Conservation (phyloP, 2,329 filamentous ascomycete genomes). For the Xylogone sp. region DNA sequence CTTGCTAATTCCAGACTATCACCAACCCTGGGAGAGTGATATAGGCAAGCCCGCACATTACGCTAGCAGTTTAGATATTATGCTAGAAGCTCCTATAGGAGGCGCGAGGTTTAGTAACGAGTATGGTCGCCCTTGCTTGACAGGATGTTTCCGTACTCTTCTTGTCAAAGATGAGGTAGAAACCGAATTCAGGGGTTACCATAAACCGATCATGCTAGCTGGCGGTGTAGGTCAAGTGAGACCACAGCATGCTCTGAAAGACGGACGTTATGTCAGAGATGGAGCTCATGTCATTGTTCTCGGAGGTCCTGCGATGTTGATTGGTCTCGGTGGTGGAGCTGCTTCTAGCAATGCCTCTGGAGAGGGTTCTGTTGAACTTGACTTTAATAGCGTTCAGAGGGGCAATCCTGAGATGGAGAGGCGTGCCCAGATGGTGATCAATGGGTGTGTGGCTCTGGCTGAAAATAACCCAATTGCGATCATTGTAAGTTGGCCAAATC, state of each 20-base stretch:
- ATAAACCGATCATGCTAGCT: constrained; percentile 98
- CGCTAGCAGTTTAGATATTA: constrained; percentile 91
- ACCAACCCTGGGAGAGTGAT: constrained; percentile 85
- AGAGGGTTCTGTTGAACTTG: constrained; percentile 84
- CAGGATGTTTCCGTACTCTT: constrained; percentile 89
- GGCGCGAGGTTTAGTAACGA: constrained; percentile 97
- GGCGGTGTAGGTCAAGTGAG: constrained; percentile 91
- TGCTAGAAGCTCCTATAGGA: constrained; percentile 94
- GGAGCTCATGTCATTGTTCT: constrained; percentile 92
- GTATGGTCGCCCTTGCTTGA: constrained; percentile 85
- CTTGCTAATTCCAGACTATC: constrained; percentile 78
- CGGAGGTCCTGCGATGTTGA: constrained; percentile 95
- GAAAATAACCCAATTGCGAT: constrained; percentile 84
- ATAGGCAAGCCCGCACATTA: constrained; percentile 89
- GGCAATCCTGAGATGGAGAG: constrained; percentile 96
- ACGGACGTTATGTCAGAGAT: constrained; percentile 70
- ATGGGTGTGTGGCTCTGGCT: constrained; percentile 83
- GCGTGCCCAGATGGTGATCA: constrained; percentile 96
- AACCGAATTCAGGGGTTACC: constrained; percentile 80
- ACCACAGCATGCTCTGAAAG: constrained; percentile 86
- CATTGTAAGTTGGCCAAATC: too few relatives aligned
- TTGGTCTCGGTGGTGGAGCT: constrained; percentile 91
- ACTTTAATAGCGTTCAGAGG: constrained; percentile 95
- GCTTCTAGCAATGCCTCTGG: constrained; percentile 87
- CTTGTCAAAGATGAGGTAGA: constrained; percentile 63